A percentile compares a stretch with the other conserved stretches of the same genome.
Evolutionary conservation across 225 moss, liverwort and hornwort genomes (phyloP).

Genomic region (Polytrichum commune): DNA sequence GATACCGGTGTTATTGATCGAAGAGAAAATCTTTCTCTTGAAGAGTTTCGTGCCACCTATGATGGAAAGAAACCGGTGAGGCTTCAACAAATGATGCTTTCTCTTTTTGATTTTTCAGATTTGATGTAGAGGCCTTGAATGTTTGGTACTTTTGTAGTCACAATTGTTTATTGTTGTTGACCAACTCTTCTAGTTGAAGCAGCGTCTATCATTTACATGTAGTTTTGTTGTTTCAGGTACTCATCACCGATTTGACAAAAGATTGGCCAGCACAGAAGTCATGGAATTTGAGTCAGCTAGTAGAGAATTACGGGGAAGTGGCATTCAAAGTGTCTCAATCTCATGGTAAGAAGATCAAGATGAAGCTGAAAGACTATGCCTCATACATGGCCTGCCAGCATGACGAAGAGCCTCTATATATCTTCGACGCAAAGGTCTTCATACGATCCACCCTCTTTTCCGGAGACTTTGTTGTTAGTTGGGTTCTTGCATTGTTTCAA

Average conservation of each 20-base stretch:
- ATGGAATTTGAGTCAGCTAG: slow-evolving; percentile 70
- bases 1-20: slow-evolving; percentile 79
- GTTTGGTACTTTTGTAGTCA: no score
- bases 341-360: slow-evolving; percentile 77
- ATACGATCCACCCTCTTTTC: slow-evolving; percentile 3
- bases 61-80: slow-evolving; percentile 94
- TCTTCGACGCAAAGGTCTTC: slow-evolving; percentile 83
- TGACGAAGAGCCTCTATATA: slow-evolving; percentile 96
- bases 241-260: slow-evolving; percentile 71
- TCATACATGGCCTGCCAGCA: slow-evolving; percentile 82
- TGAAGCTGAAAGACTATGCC: slow-evolving; percentile 84
- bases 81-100: slow-evolving; percentile 11
- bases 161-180: no score
- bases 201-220: no score
- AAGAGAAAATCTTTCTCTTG: slow-evolving; percentile 36
- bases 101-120: not conserved
- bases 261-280: slow-evolving; percentile 77
- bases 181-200: no score
- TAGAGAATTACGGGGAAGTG: slow-evolving; percentile 71
- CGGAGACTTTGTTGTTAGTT: not conserved
- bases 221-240: slow-evolving; percentile 51
- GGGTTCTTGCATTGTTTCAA: no score
- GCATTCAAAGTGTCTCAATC: slow-evolving; percentile 88
- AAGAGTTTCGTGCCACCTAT: slow-evolving; percentile 67
- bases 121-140: no score